These are phyloP conservation scores for Penicillium freii DNA, from an alignment of 2,329 filamentous ascomycete genomes.

Conservation along the genomic window DNA sequence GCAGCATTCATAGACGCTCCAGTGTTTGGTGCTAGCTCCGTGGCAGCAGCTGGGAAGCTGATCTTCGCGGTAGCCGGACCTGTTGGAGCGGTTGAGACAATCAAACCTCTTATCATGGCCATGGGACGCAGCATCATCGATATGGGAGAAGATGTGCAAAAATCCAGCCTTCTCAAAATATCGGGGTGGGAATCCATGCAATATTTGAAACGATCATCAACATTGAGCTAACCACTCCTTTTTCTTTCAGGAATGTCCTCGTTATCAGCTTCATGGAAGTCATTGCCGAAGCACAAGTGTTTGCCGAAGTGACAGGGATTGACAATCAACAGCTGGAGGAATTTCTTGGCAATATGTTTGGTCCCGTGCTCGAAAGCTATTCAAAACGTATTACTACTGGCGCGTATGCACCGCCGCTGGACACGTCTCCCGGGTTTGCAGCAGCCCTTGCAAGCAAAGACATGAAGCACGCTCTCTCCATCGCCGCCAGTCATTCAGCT, in stretches of 20 bases:
- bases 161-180: slow-evolving; percentile 50
- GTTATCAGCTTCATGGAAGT: slow-evolving; percentile 52
- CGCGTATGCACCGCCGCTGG: slow-evolving; percentile 17
- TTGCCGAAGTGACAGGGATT: slow-evolving; percentile 49
- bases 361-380: slow-evolving; percentile 17
- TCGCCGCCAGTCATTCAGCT: slow-evolving; percentile 2
- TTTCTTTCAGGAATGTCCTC: slow-evolving; percentile 45
- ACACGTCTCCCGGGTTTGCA: slow-evolving; percentile 14
- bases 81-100: slow-evolving; percentile 31
- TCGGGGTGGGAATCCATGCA: slow-evolving; percentile 32
- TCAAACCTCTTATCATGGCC: slow-evolving; percentile 44
- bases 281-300: slow-evolving; percentile 50
- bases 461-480: slow-evolving; percentile 16
- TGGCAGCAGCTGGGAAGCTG: slow-evolving; percentile 48
- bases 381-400: slow-evolving; percentile 21
- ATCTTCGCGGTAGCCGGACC: slow-evolving; percentile 51
- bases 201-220: background rate
- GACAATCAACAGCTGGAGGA: slow-evolving; percentile 43
- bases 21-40: slow-evolving; percentile 53
- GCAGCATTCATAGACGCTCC: slow-evolving; percentile 47
- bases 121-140: slow-evolving; percentile 36
- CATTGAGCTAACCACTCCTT: background rate
- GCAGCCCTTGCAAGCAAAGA: slow-evolving; percentile 18
- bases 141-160: slow-evolving; percentile 45
- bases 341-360: slow-evolving; percentile 35